These are phyloP conservation scores for Adiantum capillusveneris DNA, from an alignment of 75 land plant genomes.

Conservation along the genomic window DNA sequence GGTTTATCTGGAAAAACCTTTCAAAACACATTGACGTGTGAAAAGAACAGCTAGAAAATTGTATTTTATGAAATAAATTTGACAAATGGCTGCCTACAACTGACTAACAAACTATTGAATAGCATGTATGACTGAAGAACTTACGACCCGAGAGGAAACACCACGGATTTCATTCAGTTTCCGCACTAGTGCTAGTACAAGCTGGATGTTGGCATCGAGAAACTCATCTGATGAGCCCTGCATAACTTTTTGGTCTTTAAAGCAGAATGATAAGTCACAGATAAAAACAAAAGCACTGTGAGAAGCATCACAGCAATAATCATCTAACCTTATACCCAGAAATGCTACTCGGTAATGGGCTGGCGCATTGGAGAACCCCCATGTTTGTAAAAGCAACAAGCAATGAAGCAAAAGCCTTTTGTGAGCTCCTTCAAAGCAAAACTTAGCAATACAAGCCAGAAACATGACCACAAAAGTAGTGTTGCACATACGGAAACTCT, in stretches of 20 bases:
- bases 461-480: no score
- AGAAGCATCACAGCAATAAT: conserved; percentile 2
- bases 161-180: conserved; percentile 56
- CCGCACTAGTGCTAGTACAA: conserved; percentile 72
- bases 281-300: not conserved
- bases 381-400: no score
- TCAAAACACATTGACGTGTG: not conserved
- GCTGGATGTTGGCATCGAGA: conserved; percentile 95
- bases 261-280: no score
- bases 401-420: no score
- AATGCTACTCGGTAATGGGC: conserved; percentile 74
- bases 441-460: no score
- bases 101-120: no score
- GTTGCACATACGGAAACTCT: conserved; percentile 79
- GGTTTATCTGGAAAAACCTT: conserved; percentile 96
- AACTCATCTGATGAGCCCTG: conserved; percentile 99
- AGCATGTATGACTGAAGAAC: conserved; percentile 12
- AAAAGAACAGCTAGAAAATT: no score
- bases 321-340: conserved; percentile 70
- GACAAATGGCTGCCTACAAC: no score
- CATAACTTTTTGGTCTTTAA: not conserved
- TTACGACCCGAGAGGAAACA: conserved; percentile 62
- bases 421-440: no score
- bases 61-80: no score
- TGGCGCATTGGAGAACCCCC: conserved; percentile 20